Percentiles rank a stretch among this genome's conserved stretches.
Evolutionary conservation across 2,329 filamentous ascomycete species (phyloP).

Genomic region (Pseudocercospora fijiensis): DNA sequence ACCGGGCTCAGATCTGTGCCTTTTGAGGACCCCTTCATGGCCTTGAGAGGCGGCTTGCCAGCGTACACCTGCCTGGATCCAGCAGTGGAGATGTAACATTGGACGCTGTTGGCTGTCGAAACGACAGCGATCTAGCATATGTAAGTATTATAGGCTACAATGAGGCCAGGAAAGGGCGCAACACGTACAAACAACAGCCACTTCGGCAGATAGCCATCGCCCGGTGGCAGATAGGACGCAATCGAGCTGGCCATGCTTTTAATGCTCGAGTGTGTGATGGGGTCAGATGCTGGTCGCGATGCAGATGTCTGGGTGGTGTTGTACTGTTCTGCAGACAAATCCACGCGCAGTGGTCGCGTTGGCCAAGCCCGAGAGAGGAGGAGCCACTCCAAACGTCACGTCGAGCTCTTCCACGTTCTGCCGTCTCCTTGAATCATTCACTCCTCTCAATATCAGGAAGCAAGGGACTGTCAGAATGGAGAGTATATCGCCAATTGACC

Average conservation of each 20-base stretch:
- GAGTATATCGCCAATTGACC: constrained; percentile 26
- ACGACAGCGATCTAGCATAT: constrained; percentile 69
- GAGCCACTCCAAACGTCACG: constrained; percentile 5
- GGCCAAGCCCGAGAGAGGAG: neutral
- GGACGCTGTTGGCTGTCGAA: constrained; percentile 79
- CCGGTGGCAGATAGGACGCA: constrained; percentile 45
- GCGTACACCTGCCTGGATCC: constrained; percentile 88
- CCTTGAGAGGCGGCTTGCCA: constrained; percentile 53
- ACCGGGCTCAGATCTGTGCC: constrained; percentile 49
- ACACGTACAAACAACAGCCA: constrained; percentile 63
- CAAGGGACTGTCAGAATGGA: constrained; percentile 20
- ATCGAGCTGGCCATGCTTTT: constrained; percentile 23
- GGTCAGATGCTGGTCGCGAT: constrained; percentile 11
- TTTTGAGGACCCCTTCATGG: constrained; percentile 11
- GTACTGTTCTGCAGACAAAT: neutral
- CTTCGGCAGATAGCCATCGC: constrained; percentile 58
- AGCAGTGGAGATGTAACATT: constrained; percentile 75
- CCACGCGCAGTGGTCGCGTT: neutral
- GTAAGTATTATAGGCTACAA: constrained; percentile 10
- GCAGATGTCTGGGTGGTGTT: neutral
- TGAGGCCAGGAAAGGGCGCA: constrained; percentile 13
- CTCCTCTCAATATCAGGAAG: constrained; percentile 12
- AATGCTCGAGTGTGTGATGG: neutral
- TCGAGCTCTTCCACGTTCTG: neutral
- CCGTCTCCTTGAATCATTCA: neutral